Conservation (phyloP, 805 yeast species). For the Schwanniomyces sp. region DNA sequence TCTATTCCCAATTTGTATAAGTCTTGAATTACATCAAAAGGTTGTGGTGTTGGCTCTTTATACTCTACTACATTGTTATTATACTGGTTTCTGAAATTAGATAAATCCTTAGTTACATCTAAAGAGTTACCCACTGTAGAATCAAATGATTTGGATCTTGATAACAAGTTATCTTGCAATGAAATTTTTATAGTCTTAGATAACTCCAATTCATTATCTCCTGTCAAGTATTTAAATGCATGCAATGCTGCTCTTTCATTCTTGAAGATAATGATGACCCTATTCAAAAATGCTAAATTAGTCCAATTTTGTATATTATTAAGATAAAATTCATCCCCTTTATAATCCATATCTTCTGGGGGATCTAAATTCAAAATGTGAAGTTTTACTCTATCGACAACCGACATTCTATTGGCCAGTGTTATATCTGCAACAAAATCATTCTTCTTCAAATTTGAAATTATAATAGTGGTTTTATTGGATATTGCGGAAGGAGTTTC, state of each 20-base stretch:
- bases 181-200: conserved; percentile 22
- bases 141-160: conserved; percentile 32
- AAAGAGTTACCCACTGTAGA: conserved; percentile 16
- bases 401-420: conserved; percentile 16
- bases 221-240: conserved; percentile 20
- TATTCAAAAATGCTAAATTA: conserved; percentile 33
- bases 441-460: conserved; percentile 29
- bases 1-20: conserved; percentile 33
- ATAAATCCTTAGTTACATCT: conserved; percentile 18
- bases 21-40: conserved; percentile 25
- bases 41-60: conserved; percentile 36
- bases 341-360: conserved; percentile 9
- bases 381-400: conserved; percentile 35
- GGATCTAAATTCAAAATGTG: conserved; percentile 23
- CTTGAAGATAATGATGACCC: conserved; percentile 39
- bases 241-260: conserved; percentile 24
- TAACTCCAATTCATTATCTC: conserved; percentile 8
- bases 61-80: conserved; percentile 15
- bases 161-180: conserved; percentile 38
- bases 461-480: conserved; percentile 32
- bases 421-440: conserved; percentile 23
- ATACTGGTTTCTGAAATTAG: conserved; percentile 22
- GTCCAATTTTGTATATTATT: conserved; percentile 36
- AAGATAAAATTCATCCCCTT: conserved; percentile 21
- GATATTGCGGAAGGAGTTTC: background rate